These are phyloP conservation scores for Aureobasidium sp. DNA, from an alignment of 2,329 filamentous ascomycete genomes.

Conservation along the genomic window DNA sequence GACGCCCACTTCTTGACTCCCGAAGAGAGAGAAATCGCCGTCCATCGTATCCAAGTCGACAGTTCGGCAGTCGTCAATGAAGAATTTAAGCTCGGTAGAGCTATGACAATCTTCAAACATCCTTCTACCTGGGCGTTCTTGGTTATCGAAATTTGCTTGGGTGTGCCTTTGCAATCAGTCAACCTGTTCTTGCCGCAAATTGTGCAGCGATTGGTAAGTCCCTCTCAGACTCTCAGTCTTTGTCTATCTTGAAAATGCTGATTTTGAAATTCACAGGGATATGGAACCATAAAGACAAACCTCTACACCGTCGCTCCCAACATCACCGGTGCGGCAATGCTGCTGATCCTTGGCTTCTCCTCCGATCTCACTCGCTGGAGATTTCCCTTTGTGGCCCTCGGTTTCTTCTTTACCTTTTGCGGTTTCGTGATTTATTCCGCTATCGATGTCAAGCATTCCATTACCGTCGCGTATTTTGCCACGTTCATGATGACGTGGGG, in stretches of 20 bases:
- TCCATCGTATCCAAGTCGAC: slow-evolving; percentile 68
- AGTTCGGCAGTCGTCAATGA: slow-evolving; percentile 59
- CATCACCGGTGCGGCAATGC: slow-evolving; percentile 63
- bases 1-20: slow-evolving; percentile 59
- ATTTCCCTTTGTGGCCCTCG: slow-evolving; percentile 67
- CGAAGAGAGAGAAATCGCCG: slow-evolving; percentile 61
- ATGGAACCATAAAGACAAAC: slow-evolving; percentile 60
- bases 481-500: slow-evolving; percentile 79
- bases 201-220: slow-evolving; percentile 37
- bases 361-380: slow-evolving; percentile 61
- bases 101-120: slow-evolving; percentile 48
- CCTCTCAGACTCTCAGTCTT: too few relatives aligned
- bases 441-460: slow-evolving; percentile 54
- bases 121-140: slow-evolving; percentile 50
- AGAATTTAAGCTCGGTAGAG: slow-evolving; percentile 46
- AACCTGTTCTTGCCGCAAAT: slow-evolving; percentile 54
- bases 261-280: slow-evolving; percentile 29
- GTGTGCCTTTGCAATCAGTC: slow-evolving; percentile 52
- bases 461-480: slow-evolving; percentile 66
- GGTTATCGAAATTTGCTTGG: slow-evolving; percentile 52
- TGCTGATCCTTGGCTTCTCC: slow-evolving; percentile 64
- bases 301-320: slow-evolving; percentile 78
- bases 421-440: slow-evolving; percentile 74
- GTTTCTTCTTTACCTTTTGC: slow-evolving; percentile 66
- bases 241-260: neutral